These are phyloP conservation scores for Prunus davidiana DNA, from an alignment of 306 rosid species.

Conservation along the genomic window DNA sequence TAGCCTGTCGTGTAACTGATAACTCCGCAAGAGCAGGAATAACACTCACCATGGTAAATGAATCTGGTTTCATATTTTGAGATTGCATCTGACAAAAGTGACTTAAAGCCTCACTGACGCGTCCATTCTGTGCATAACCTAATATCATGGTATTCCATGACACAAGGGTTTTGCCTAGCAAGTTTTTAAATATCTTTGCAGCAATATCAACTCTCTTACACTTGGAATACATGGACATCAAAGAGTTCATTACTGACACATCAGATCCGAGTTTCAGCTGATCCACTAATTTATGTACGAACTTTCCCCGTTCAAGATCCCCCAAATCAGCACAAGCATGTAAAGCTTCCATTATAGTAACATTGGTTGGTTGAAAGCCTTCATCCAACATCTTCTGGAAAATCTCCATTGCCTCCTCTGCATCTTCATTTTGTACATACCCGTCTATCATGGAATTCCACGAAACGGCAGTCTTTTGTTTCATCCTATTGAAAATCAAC, in stretches of 20 bases:
- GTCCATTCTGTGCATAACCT: conserved; percentile 83
- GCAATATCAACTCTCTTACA: conserved; percentile 78
- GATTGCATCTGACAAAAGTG: conserved; percentile 65
- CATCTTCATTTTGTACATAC: conserved; percentile 58
- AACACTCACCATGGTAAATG: conserved; percentile 83
- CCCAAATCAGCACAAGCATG: conserved; percentile 85
- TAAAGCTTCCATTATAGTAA: conserved; percentile 69
- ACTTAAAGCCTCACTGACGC: conserved; percentile 55
- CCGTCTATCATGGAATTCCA: conserved; percentile 94
- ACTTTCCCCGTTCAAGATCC: conserved; percentile 61
- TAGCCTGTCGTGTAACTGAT: conserved; percentile 76
- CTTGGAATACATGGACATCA: conserved; percentile 90
- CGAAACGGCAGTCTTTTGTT: conserved; percentile 61
- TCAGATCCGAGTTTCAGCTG: conserved; percentile 45
- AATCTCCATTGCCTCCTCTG: conserved; percentile 56
- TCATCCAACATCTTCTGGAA: conserved; percentile 69
- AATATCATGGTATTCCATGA: conserved; percentile 94
- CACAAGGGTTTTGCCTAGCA: conserved; percentile 59
- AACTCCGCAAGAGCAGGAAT: conserved; percentile 78
- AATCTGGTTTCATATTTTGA: conserved; percentile 58
- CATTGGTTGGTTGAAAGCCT: conserved; percentile 64
- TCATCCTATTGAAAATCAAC: conserved; percentile 59
- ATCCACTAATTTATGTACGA: conserved; percentile 53
- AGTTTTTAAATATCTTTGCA: conserved; percentile 47
- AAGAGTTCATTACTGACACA: conserved; percentile 71